Base-by-base conservation (phyloP, 2,329 filamentous ascomycete genomes). In the Cephalotrichum gorgonifer region DNA sequence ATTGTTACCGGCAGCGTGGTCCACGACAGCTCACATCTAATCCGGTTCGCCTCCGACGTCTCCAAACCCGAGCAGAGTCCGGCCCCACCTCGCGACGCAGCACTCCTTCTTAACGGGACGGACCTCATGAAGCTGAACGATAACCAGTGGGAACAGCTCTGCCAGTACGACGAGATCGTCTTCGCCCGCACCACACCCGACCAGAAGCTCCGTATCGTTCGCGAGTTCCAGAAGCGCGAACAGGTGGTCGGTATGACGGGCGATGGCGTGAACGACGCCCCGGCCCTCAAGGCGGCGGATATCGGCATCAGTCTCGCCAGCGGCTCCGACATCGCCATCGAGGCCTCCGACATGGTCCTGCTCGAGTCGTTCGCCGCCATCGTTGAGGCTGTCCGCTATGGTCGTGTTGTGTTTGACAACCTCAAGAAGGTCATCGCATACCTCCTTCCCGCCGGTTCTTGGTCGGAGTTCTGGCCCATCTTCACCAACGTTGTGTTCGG, bases 311-410 rank as follows among this genome's bases (percentile, higher is more conserved):
- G 85, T 17, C 90, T 91, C 86, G 86, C 86, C 55, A 76, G 85
- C 15, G 86, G 86, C 53, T 90, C 86, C 0, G 86, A 90, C 62
- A 86, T 91, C 38, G 86, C 86, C 42, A 90, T 90, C 64, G 86
- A 91, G 64, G 86, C 86, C 1, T 89, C 86, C 7, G 84, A 85
- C 33, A 90, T 91, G 53, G 88, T 91, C 57, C 72, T 91, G 12
- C 89, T 90, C 85, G 86, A 91, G 65, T 89, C 90, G 67, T 91
- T 91, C 64, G 76, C 81, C 25, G 88, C 85, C 15, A 91, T 90
- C 52, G 83, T 91, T 54, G 88, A 87, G 65, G 86, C 86, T 14
- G 72, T 90, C 56, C 83, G 85, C 56, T 90, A 86, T 86, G 86
- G 86, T 45, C 78, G 84, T 25, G 81, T 83, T 31, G 83, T 88